Base-by-base conservation (phyloP, 202 grass and related monocot species). In the Saccharum hybrid region DNA sequence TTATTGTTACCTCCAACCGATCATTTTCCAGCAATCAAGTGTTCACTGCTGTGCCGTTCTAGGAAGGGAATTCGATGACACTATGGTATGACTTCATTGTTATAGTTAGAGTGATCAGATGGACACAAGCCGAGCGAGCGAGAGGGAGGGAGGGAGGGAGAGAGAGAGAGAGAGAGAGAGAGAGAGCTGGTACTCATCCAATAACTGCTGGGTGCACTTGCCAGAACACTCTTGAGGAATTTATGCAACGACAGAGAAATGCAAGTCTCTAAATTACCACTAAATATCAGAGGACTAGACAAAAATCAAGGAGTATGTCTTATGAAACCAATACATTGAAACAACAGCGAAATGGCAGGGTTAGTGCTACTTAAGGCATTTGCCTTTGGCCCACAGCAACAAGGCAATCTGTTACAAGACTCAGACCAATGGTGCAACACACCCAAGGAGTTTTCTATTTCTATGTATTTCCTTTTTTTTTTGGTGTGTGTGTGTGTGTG, bases 41-140 rank as follows among this genome's bases (percentile, higher is more conserved):
- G 2, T 33, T 72, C 23, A 18, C 26, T 72, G 16, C 23, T 43
- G 38, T 62, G 59, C 3, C 9, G 4, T 10, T 62, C 57, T 61
- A 2, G 57, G 21, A 61, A 22, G n/a, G 9, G 21, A 26, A 61
- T 26, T 31, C 49, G 64, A 64, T 65, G 67, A 10, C 9, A 26
- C 26, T 26, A 26, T 26, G 26, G 26, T 72, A 65, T 34, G 31
- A 22, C 66, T 19, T 74, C 3, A 34, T 42, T 56, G 54, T 34
- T 59, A 14, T 54, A 16, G 21, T 18, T 64, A 72, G 54, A 51
- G 6, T 16, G 12, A 63, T 26, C 37, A 84, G 63, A 82, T 63
- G 62, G n/a, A 41, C 43, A 41, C 36, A 16, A 51, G 48, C 15
- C 40, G 26, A 26, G 26, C 26, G 26, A 26, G 26, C 26, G 26